These are phyloP conservation scores for Rhizopus microsporus DNA, from an alignment of 371 early-diverging fungal species.

Conservation along the genomic window DNA sequence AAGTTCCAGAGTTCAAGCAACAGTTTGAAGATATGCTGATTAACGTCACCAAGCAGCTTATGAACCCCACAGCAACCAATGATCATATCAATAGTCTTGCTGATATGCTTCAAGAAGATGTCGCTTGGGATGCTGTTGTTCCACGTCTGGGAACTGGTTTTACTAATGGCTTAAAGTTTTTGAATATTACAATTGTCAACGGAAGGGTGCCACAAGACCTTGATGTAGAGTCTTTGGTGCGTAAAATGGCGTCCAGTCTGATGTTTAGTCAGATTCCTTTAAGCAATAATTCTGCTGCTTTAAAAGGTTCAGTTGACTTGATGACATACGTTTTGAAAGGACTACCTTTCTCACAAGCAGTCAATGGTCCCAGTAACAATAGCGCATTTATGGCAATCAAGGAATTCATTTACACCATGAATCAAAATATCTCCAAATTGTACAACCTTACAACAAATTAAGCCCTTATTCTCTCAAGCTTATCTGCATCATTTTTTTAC, in stretches of 20 bases:
- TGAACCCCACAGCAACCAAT: constrained; percentile 14
- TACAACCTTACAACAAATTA: too few species aligned
- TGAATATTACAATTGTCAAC: not conserved
- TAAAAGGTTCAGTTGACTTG: not conserved
- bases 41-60: constrained; percentile 10
- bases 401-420: constrained; percentile 10
- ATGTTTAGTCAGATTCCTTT: not conserved
- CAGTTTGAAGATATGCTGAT: constrained; percentile 16
- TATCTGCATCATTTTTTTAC: too few species aligned
- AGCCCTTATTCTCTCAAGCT: too few species aligned
- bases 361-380: constrained; percentile 23
- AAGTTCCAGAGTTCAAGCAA: constrained; percentile 3
- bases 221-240: not conserved
- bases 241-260: too few species aligned
- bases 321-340: not conserved
- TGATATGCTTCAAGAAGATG: constrained; percentile 17
- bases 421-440: not conserved
- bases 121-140: constrained; percentile 20
- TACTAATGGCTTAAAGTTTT: not conserved
- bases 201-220: constrained; percentile 4
- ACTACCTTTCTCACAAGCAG: constrained; percentile 9
- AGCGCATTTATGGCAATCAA: constrained; percentile 19
- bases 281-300: not conserved
- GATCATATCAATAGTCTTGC: constrained; percentile 24
- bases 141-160: not conserved